Evolutionary conservation across 345 rosid genomes (phyloP), one percentile per base, ranked within the genome.

Genomic region (Rhodamnia argentea): DNA sequence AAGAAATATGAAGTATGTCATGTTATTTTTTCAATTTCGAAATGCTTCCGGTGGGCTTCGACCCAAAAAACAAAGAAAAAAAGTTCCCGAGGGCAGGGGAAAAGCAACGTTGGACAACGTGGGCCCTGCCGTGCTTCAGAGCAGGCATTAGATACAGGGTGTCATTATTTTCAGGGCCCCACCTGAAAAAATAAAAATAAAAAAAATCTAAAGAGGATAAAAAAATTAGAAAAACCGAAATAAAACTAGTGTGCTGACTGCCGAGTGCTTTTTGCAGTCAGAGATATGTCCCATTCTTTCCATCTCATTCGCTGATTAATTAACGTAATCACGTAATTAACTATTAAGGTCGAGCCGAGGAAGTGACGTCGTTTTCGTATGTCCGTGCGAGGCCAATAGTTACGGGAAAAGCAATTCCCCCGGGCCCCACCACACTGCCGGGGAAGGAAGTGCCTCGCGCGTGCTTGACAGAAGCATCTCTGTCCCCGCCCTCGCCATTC

Each of bases 381-480:
- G 81, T 18, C 81, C 3, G 47, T 13, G 59, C 44, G 82, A 56
- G 62, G 87, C 55, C 76, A 76, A 84, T 7, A 6, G 27, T 18
- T 6, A 13, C 32, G 4, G 57, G 8, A 83, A 83, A 83, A 54
- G 60, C 84, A 14, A 7, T 44, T 10, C 58, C 62, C 4, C 50
- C 59, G 88, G 94, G 95, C 56, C 96, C 98, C 94, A 84, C 93
- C 81, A 10, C 47, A 40, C 47, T 18, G 0, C 64, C 4, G n/a
- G 8, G 47, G 23, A 84, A 82, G 58, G 83, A 55, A 87, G 85
- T 84, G 86, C 86, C 57, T 88, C 47, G 47, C 47, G 85, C 60
- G 82, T 84, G 88, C 83, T n/a, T 56, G 90, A 85, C 91, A 87
- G 91, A 86, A 88, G 92, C 92, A 87, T 92, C 92, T 88, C 64